phyloP scores from a whole-genome alignment of 495 filamentous ascomycete species.

The Penicillium psychrofluorescens region DNA sequence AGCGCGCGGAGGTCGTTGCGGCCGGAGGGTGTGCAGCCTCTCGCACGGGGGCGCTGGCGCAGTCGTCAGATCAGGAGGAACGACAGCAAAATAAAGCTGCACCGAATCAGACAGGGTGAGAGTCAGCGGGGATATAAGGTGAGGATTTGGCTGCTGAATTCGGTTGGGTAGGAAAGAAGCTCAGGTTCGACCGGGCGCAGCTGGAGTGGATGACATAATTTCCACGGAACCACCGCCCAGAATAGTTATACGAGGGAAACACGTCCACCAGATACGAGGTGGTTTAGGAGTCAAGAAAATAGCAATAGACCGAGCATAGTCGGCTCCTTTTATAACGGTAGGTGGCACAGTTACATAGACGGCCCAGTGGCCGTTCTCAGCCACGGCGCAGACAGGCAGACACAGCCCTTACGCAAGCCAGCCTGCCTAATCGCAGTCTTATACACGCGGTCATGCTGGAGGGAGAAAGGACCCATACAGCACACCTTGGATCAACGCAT shows the following conservation, averaged over 20 bases:
- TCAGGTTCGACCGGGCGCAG: neutral
- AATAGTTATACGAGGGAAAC: no score
- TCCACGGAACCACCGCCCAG: conserved; percentile 18
- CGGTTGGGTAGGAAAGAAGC: no score
- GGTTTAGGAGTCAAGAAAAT: no score
- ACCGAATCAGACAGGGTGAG: neutral
- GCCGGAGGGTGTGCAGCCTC: conserved; percentile 18
- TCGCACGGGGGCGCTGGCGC: no score
- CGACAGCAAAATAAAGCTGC: no score
- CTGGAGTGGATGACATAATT: conserved; percentile 37
- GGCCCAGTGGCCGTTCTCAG: no score
- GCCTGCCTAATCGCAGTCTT: no score
- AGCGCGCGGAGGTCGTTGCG: conserved; percentile 15
- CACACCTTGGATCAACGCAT: conserved; percentile 71
- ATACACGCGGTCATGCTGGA: conserved; percentile 51
- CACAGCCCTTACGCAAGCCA: neutral
- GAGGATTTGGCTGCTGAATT: neutral
- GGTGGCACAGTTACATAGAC: neutral
- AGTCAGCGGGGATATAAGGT: conserved; percentile 4
- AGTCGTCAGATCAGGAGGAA: no score
- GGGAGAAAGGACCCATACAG: conserved; percentile 92
- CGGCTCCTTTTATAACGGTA: no score
- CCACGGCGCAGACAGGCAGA: neutral
- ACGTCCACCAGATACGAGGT: no score
- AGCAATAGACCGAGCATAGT: neutral